Conservation (phyloP, 1,284 basidiomycete genomes). For the Pseudozyma sp. region DNA sequence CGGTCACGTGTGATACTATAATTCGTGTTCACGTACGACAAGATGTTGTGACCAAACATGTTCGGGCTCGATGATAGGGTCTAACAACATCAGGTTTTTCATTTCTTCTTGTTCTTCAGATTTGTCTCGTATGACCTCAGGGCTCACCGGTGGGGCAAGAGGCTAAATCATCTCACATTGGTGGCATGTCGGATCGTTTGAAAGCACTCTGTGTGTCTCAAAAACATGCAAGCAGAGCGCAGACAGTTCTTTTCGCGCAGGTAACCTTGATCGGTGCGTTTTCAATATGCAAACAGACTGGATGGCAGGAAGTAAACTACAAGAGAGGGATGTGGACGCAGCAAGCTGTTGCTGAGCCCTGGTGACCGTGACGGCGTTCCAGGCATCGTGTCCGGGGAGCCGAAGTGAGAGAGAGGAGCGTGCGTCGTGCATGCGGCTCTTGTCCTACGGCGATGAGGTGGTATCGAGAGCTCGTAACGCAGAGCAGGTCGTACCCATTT, state of each 20-base stretch:
- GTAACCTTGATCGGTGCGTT: neutral
- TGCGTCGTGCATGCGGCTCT: constrained; percentile 5
- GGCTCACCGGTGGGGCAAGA: too few relatives aligned
- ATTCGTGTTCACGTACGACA: constrained; percentile 1
- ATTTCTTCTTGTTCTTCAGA: too few relatives aligned
- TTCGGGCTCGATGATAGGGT: too few relatives aligned
- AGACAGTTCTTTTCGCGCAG: neutral
- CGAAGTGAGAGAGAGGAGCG: neutral
- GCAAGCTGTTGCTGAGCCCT: constrained; percentile 8
- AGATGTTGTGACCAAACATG: too few relatives aligned
- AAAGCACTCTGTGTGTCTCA: too few relatives aligned
- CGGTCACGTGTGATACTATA: constrained; percentile 29
- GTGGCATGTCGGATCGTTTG: too few relatives aligned
- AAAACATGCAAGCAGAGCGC: too few relatives aligned
- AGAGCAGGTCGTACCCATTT: constrained; percentile 21
- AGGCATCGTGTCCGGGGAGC: constrained; percentile 1
- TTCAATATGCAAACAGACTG: constrained; percentile 20
- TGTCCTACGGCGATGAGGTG: constrained; percentile 5
- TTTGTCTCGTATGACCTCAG: too few relatives aligned
- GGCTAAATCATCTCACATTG: too few relatives aligned
- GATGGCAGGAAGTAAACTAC: constrained; percentile 19
- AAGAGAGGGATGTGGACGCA: constrained; percentile 12
- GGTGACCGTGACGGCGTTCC: neutral
- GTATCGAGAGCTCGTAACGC: constrained; percentile 20
- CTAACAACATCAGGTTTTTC: too few relatives aligned